Evolutionary conservation across 768 basidiomycete species (phyloP), one percentile per base, ranked within the genome.

Genomic region (Clavulina sp.): DNA sequence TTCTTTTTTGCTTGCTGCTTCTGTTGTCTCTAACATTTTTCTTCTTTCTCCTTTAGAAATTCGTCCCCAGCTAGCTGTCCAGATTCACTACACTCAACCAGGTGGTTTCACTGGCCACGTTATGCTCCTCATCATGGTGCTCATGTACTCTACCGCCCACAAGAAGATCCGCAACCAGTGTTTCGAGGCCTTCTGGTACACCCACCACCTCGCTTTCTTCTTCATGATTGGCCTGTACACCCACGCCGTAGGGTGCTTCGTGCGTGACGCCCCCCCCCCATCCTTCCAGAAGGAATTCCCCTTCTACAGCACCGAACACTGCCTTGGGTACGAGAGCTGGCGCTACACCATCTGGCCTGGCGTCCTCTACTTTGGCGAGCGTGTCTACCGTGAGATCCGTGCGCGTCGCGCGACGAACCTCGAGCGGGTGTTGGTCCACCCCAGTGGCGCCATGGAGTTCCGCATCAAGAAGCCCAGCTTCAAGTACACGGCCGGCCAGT

Each of bases 131-230:
- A 79, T 91, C 64, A 89, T 96, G 86, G 64, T 96, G 57, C 63
- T 89, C 59, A 88, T 93, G 75, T 93, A 92, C 64, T 76, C 84
- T 36, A 91, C 88, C 21, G 88, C 91, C 2, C 86, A 91, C 65
- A 73, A 77, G 61, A 88, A 84, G 66, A 80, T 96, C 56, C 82
- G 91, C 58, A 65, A 74, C 54, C 85, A 89, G 65, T 85, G 80
- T 69, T 95, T 92, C 66, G 91, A 96, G 65, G 86, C 77, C 1
- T 96, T 96, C 71, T 93, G 89, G 89, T 93, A 91, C 65, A 91
- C 89, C 31, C 91, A 93, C 57, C 91, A 92, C 58, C 76, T 91
- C 36, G 86, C 85, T 7, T 87, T 91, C 73, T 86, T 91, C 69
- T 91, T 92, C 70, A 85, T 92, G 78, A 70, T 92, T 55, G 84